Conservation (phyloP, 129 eudicot genomes). For the Tanacetum coccineum region DNA sequence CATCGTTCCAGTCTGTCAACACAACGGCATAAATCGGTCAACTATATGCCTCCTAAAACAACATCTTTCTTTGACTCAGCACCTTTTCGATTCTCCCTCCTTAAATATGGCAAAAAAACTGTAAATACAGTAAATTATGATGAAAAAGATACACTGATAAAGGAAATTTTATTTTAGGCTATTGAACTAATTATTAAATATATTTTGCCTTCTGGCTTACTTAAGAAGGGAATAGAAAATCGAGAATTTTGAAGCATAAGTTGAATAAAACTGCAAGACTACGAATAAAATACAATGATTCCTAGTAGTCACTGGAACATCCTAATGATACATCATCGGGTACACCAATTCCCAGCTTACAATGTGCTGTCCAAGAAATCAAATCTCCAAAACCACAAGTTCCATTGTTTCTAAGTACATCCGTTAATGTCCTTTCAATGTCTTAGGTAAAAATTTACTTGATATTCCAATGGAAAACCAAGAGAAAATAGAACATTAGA, state of each 20-base stretch:
- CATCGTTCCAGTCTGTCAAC: constrained; percentile 89
- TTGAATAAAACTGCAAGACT: no score
- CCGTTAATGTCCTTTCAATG: neutral
- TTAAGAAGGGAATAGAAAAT: neutral
- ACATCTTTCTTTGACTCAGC: constrained; percentile 47
- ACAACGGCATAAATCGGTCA: constrained; percentile 94
- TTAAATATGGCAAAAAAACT: constrained; percentile 85
- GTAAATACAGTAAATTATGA: constrained; percentile 18
- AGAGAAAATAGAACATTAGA: neutral
- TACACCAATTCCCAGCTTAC: neutral
- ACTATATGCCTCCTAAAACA: constrained; percentile 69
- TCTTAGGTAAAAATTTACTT: neutral
- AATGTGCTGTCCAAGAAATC: neutral
- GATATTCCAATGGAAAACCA: neutral
- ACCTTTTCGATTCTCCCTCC: constrained; percentile 48
- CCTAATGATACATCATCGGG: neutral
- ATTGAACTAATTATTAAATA: neutral
- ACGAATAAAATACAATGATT: no score
- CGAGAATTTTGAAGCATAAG: no score
- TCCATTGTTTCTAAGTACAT: neutral
- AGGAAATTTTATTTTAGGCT: neutral
- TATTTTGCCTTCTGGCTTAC: neutral
- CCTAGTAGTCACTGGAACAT: neutral
- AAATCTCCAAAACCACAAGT: constrained; percentile 1
- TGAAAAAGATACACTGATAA: neutral